Evolutionary conservation across 768 basidiomycete genomes (phyloP), one percentile per base, ranked within the genome.

Genomic region (Clavulina sp.): DNA sequence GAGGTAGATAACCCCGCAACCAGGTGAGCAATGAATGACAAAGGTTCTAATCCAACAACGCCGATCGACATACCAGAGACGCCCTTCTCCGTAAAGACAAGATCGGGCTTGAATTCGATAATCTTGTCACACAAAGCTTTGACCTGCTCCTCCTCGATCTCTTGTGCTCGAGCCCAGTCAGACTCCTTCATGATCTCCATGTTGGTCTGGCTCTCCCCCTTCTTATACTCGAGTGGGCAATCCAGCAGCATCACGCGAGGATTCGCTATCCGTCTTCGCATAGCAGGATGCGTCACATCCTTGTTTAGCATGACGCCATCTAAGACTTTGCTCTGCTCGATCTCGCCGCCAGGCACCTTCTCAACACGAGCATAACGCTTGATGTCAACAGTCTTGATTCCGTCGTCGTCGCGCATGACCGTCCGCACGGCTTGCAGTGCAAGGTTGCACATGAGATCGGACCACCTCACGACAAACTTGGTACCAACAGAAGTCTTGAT

Each of bases 401-500:
- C 78, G 18, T 71, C 75, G 18, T 81, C 79, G 36, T 85, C 82
- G 40, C 76, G 73, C 1, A 89, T 75, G 49, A 99, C 93, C 3
- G 80, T 87, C 18, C 84, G 79, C 4, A 97, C 85, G 3, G 95
- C 93, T 57, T 93, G 76, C 16, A 99, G 71, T 0, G 95, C 95
- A 48, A 99, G 80, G 56, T 71, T 76, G 67, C 93, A 97, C 95
- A 97, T 99, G 56, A 97, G 79, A 62, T 93, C 91, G 0, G 82
- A 81, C 95, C 95, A 97, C 36, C 95, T 80, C 28, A 78, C 79
- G 60, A 91, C 89, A 62, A 97, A 96, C 66, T 97, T 97, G 43
- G 95, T 97, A 18, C 95, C 95, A 67, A 97, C 95, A 34, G 89
- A 93, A 0, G 87, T 93, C 66, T 95, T 95, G 76, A 99, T 97